Evolutionary conservation across 2,329 filamentous ascomycete species (phyloP).

Genomic region (Ascochyta lentis): DNA sequence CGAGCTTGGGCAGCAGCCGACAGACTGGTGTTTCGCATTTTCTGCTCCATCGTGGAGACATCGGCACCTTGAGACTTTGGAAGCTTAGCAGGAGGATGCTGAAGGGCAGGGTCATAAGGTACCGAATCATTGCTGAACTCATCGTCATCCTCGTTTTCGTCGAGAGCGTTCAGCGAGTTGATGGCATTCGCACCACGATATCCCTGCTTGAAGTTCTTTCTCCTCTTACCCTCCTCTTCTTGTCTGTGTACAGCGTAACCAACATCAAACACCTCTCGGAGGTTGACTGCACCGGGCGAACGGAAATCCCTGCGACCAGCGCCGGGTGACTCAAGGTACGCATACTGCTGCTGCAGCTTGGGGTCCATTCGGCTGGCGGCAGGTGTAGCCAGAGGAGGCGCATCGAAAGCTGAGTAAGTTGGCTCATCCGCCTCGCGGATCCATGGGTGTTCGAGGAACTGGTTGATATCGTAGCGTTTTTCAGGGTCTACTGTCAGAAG

Average conservation of each 20-base stretch:
- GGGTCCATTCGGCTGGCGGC: slow-evolving; percentile 66
- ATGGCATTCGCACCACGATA: slow-evolving; percentile 70
- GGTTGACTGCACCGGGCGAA: slow-evolving; percentile 90
- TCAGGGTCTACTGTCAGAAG: slow-evolving; percentile 93
- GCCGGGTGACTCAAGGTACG: slow-evolving; percentile 64
- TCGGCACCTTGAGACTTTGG: slow-evolving; percentile 67
- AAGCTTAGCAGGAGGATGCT: slow-evolving; percentile 67
- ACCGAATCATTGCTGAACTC: slow-evolving; percentile 70
- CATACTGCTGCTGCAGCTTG: slow-evolving; percentile 57
- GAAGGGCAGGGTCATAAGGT: slow-evolving; percentile 56
- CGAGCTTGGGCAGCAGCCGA: slow-evolving; percentile 69
- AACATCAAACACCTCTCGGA: slow-evolving; percentile 97
- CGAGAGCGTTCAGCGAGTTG: slow-evolving; percentile 68
- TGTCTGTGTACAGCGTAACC: slow-evolving; percentile 97
- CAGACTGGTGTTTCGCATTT: slow-evolving; percentile 83
- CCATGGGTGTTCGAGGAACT: slow-evolving; percentile 97
- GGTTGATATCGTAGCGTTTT: slow-evolving; percentile 89
- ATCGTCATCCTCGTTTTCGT: slow-evolving; percentile 69
- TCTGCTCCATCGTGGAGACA: slow-evolving; percentile 81
- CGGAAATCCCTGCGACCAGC: slow-evolving; percentile 88
- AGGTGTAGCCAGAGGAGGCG: slow-evolving; percentile 74
- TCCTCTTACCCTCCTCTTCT: slow-evolving; percentile 92
- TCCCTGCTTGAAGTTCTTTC: slow-evolving; percentile 80
- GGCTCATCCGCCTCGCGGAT: slow-evolving; percentile 74
- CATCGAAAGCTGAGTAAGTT: slow-evolving; percentile 71